phyloP scores from a whole-genome alignment of 768 basidiomycete species.

The Clitopilus hobsonii region DNA sequence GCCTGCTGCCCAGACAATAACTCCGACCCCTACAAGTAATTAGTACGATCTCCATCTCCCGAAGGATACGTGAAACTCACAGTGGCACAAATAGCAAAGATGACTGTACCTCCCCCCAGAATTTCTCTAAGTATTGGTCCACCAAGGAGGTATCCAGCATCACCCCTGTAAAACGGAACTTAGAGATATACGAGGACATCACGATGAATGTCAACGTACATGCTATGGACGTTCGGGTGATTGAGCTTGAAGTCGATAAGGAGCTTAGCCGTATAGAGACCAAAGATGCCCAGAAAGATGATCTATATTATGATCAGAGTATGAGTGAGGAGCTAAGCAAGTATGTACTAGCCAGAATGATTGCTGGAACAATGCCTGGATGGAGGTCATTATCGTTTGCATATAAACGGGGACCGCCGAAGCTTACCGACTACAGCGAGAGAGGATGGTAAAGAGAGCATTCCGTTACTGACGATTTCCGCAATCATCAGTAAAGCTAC shows the following conservation, averaged over 20 bases:
- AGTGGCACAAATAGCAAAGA: constrained; percentile 46
- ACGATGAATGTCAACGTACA: too few relatives aligned
- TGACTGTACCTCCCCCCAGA: constrained; percentile 38
- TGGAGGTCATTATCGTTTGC: not conserved
- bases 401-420: constrained; percentile 4
- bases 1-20: constrained; percentile 50
- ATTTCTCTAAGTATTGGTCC: constrained; percentile 44
- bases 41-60: not conserved
- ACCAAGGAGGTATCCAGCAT: constrained; percentile 45
- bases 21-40: constrained; percentile 34
- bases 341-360: constrained; percentile 27
- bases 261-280: constrained; percentile 45
- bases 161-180: constrained; percentile 32
- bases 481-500: constrained; percentile 50
- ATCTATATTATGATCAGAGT: constrained; percentile 18
- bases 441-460: constrained; percentile 47
- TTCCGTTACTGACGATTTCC: constrained; percentile 53
- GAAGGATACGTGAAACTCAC: constrained; percentile 17
- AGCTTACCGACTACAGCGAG: constrained; percentile 43
- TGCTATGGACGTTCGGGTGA: constrained; percentile 49
- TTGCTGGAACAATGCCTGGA: constrained; percentile 43
- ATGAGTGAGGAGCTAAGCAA: not conserved
- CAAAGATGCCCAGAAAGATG: constrained; percentile 48
- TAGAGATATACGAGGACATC: too few relatives aligned
- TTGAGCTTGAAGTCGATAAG: constrained; percentile 55